phyloP scores from a whole-genome alignment of 306 rosid genomes.

The Quillaja saponaria region DNA sequence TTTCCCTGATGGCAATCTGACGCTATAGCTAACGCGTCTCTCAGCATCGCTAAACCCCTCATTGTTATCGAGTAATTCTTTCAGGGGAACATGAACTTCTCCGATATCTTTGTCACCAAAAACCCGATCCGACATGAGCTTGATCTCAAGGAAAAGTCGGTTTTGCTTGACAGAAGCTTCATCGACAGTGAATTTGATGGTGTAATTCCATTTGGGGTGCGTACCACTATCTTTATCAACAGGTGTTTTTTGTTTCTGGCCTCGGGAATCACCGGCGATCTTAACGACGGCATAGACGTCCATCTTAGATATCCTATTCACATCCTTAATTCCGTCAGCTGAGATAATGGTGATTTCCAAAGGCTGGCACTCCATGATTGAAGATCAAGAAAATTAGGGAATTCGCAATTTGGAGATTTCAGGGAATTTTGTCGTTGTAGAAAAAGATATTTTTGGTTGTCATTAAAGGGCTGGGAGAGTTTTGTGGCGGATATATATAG shows the following conservation, averaged over 20 bases:
- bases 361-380: conserved; percentile 44
- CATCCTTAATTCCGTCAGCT: conserved; percentile 46
- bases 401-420: no score
- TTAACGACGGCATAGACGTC: conserved; percentile 56
- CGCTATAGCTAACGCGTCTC: conserved; percentile 31
- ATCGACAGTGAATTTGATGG: conserved; percentile 38
- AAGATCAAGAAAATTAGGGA: not conserved
- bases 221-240: conserved; percentile 46
- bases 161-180: conserved; percentile 29
- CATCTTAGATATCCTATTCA: conserved; percentile 53
- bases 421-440: no score
- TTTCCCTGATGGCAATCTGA: conserved; percentile 36
- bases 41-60: conserved; percentile 4
- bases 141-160: conserved; percentile 33
- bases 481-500: no score
- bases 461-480: no score
- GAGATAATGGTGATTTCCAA: conserved; percentile 38
- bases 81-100: conserved; percentile 34
- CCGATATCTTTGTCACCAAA: conserved; percentile 47
- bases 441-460: no score
- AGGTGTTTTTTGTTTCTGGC: conserved; percentile 36
- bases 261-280: conserved; percentile 36
- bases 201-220: conserved; percentile 43
- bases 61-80: conserved; percentile 34
- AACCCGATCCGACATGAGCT: conserved; percentile 41